Evolutionary conservation across 139 green algal species (phyloP).

Genomic region (Closterium sp.): DNA sequence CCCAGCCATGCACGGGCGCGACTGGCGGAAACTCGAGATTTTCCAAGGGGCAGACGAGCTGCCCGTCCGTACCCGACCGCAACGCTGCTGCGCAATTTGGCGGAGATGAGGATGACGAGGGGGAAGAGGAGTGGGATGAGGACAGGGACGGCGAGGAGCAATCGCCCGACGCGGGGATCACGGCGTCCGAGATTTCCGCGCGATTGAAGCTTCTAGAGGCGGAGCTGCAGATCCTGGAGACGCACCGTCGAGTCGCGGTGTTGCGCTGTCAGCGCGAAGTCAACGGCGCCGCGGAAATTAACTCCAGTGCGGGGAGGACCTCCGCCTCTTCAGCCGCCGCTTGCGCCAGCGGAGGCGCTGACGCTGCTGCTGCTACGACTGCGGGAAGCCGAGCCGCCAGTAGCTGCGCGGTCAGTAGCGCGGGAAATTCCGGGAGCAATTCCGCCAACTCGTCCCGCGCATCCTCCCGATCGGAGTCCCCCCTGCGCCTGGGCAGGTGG

Average conservation of each 20-base stretch:
- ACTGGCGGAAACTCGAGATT: not conserved
- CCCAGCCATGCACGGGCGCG: not conserved
- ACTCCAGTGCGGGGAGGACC: not conserved
- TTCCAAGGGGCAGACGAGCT: not conserved
- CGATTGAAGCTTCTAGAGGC: not conserved
- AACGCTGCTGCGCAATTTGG: not conserved
- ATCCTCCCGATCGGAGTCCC: not conserved
- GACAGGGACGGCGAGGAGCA: not conserved
- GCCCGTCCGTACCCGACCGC: not conserved
- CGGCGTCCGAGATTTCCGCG: not conserved
- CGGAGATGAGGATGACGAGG: not conserved
- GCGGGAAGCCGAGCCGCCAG: not conserved
- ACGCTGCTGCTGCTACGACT: not conserved
- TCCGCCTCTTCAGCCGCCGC: not conserved
- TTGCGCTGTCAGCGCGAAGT: not conserved
- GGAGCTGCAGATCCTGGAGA: not conserved
- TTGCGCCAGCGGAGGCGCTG: not conserved
- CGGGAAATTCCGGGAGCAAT: not conserved
- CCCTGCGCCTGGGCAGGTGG: not conserved
- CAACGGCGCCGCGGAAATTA: not conserved
- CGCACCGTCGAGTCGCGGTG: not conserved
- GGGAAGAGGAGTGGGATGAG: not conserved
- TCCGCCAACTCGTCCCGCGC: not conserved
- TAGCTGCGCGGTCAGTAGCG: not conserved
- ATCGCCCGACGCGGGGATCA: not conserved